These are phyloP conservation scores for Recurvomyces mirabilis DNA, from an alignment of 495 filamentous ascomycete genomes.

Conservation along the genomic window DNA sequence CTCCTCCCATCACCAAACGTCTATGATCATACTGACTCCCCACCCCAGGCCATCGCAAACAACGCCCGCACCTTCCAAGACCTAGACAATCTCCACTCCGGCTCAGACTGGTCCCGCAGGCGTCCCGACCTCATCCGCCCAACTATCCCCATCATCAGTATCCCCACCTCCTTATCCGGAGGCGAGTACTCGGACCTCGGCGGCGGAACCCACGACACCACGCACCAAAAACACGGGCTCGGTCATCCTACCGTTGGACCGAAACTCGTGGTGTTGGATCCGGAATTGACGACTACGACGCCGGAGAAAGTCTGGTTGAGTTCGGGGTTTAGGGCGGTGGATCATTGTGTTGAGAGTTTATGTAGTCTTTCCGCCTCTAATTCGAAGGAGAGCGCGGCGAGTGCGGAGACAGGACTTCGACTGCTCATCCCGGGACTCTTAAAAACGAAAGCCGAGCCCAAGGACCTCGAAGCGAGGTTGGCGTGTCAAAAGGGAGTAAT, in stretches of 20 bases:
- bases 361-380: slow-evolving; percentile 36
- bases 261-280: slow-evolving; percentile 48
- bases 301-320: slow-evolving; percentile 50
- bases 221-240: slow-evolving; percentile 46
- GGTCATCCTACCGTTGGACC: slow-evolving; percentile 37
- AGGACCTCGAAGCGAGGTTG: slow-evolving; percentile 40
- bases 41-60: no score
- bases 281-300: slow-evolving; percentile 42
- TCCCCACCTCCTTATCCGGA: slow-evolving; percentile 53
- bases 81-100: no score
- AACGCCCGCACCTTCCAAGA: no score
- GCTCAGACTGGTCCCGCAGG: no score
- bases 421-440: slow-evolving; percentile 43
- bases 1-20: neutral
- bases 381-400: slow-evolving; percentile 33
- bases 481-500: slow-evolving; percentile 43
- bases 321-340: slow-evolving; percentile 50
- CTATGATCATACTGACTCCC: slow-evolving; percentile 19
- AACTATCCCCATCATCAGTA: slow-evolving; percentile 46
- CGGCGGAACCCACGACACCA: slow-evolving; percentile 45
- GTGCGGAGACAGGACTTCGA: slow-evolving; percentile 36
- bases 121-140: no score
- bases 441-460: slow-evolving; percentile 35
- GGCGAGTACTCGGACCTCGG: slow-evolving; percentile 48
- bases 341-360: slow-evolving; percentile 53